A percentile compares a stretch with the other conserved stretches of the same genome.
Conservation (phyloP, 2,329 filamentous ascomycete genomes). For the Fusarium azukiicola region DNA sequence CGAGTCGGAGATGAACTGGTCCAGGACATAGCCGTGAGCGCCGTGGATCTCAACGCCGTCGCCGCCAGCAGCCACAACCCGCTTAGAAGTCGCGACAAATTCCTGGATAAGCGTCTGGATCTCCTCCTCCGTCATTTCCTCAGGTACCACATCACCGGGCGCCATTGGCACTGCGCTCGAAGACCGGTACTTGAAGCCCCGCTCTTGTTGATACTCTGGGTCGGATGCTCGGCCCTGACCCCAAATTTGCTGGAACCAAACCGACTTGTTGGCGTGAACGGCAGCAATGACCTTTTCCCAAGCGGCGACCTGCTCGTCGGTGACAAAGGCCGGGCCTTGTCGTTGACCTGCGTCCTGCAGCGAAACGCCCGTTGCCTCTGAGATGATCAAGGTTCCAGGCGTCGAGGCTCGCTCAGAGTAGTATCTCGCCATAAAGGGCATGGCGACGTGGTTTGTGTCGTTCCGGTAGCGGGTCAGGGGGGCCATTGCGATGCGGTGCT, state of each 20-base stretch:
- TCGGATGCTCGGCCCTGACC: constrained; percentile 47
- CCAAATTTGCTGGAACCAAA: constrained; percentile 56
- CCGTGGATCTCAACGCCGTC: constrained; percentile 38
- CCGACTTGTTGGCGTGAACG: constrained; percentile 56
- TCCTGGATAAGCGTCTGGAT: constrained; percentile 34
- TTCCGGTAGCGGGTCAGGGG: constrained; percentile 72
- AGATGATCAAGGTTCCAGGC: constrained; percentile 66
- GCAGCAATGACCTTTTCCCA: constrained; percentile 55
- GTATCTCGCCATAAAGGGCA: constrained; percentile 54
- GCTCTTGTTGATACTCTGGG: constrained; percentile 45
- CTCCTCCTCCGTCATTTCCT: constrained; percentile 36
- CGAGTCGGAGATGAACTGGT: constrained; percentile 74
- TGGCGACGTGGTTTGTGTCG: constrained; percentile 61
- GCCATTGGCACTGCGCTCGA: constrained; percentile 45
- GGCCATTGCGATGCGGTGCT: constrained; percentile 53
- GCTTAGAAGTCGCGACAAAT: constrained; percentile 32
- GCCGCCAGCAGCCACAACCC: constrained; percentile 34
- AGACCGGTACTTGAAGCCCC: constrained; percentile 55
- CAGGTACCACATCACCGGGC: constrained; percentile 13
- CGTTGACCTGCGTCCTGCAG: constrained; percentile 38
- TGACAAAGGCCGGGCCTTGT: constrained; percentile 37
- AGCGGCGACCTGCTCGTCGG: constrained; percentile 51
- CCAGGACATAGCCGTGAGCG: constrained; percentile 77
- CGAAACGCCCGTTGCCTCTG: constrained; percentile 57
- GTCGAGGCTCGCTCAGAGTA: constrained; percentile 62